Conservation (phyloP, 2,329 filamentous ascomycete genomes). For the Cryphonectria naterciae region DNA sequence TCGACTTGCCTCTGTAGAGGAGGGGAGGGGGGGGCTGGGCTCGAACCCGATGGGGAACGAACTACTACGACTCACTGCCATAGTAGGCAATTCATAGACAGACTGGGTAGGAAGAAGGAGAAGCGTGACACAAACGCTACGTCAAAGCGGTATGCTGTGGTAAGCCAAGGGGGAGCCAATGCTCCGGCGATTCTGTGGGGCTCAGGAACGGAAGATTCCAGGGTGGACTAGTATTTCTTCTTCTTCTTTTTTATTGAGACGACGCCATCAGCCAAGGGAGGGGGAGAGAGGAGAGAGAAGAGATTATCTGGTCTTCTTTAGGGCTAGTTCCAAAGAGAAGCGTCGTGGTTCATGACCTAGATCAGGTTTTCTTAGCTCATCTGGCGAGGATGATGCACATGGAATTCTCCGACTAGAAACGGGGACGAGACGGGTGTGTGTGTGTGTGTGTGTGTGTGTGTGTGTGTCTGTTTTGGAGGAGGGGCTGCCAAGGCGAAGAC, state of each 20-base stretch:
- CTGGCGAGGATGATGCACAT: background rate
- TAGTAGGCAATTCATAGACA: background rate
- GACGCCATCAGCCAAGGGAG: background rate
- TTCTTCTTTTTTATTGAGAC: background rate
- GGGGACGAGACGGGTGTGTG: no score
- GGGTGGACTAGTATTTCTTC: background rate
- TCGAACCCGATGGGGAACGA: background rate
- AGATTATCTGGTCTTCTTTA: background rate
- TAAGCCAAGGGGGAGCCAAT: conserved; percentile 1
- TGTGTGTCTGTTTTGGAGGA: no score
- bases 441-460: no score
- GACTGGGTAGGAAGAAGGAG: background rate
- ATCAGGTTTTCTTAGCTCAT: background rate
- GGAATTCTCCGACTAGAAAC: background rate
- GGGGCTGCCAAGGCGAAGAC: background rate
- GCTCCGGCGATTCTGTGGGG: background rate
- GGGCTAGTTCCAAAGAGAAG: background rate
- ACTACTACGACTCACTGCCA: background rate
- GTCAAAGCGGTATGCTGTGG: background rate
- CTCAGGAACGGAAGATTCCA: background rate
- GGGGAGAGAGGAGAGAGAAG: background rate
- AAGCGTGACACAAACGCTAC: background rate
- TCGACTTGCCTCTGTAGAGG: background rate
- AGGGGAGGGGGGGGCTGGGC: no score
- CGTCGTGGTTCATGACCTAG: background rate